Evolutionary conservation across 2,329 filamentous ascomycete genomes (phyloP).

Genomic region (Xylariaceae sp.): DNA sequence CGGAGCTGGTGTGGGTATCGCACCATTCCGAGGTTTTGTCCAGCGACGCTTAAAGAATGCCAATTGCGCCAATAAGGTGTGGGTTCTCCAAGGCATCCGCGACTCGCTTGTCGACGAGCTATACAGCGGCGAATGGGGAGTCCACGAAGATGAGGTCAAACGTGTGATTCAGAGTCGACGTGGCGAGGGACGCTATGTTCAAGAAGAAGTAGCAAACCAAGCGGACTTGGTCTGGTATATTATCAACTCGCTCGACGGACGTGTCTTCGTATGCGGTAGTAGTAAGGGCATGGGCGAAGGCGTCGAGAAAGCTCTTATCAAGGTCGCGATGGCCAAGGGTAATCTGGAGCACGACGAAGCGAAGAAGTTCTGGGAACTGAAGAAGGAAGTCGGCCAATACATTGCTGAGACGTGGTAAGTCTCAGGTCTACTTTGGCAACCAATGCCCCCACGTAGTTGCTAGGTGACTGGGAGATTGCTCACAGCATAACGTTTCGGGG

Average conservation of each 20-base stretch:
- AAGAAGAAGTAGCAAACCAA: conserved; percentile 90
- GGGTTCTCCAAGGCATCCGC: conserved; percentile 46
- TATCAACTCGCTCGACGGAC: conserved; percentile 92
- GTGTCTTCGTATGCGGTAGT: conserved; percentile 95
- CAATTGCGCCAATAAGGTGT: conserved; percentile 47
- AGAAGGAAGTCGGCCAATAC: conserved; percentile 93
- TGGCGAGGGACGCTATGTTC: conserved; percentile 88
- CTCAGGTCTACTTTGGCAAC: not conserved
- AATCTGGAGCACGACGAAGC: conserved; percentile 84
- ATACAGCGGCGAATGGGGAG: conserved; percentile 95
- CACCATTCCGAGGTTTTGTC: conserved; percentile 96
- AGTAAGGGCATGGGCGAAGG: conserved; percentile 98
- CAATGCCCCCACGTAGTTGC: not conserved
- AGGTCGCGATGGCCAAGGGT: conserved; percentile 92
- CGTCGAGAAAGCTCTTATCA: conserved; percentile 84
- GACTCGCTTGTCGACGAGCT: conserved; percentile 95
- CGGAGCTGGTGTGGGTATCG: conserved; percentile 94
- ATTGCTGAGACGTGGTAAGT: conserved; percentile 80
- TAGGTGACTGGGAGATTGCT: not conserved
- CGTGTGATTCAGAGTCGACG: conserved; percentile 78
- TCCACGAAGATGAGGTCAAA: conserved; percentile 87
- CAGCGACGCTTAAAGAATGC: conserved; percentile 66
- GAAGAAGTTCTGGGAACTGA: conserved; percentile 85
- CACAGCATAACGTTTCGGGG: not conserved
- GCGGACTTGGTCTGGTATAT: conserved; percentile 99